Conservation (phyloP, 1,284 basidiomycete species). For the Ganoderma boninense region DNA sequence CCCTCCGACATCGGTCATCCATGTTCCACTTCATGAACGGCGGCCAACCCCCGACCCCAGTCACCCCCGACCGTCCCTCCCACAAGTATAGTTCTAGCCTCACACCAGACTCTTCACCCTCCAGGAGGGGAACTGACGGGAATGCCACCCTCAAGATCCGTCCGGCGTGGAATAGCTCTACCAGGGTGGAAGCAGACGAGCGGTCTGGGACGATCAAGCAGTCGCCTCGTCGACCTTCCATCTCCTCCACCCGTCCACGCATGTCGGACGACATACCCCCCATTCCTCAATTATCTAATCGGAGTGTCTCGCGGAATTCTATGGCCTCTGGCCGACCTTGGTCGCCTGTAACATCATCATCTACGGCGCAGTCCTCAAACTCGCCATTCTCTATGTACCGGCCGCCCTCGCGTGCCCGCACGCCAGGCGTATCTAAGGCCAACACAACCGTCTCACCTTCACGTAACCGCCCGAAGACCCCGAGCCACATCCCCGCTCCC, state of each 20-base stretch:
- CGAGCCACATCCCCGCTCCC: slow-evolving; percentile 77
- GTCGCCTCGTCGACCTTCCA: slow-evolving; percentile 47
- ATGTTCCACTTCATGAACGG: slow-evolving; percentile 58
- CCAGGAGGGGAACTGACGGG: slow-evolving; percentile 40
- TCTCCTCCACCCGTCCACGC: slow-evolving; percentile 42
- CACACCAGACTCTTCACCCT: slow-evolving; percentile 72
- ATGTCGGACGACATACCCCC: slow-evolving; percentile 52
- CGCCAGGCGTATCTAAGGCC: slow-evolving; percentile 39
- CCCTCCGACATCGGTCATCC: slow-evolving; percentile 65
- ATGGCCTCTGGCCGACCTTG: slow-evolving; percentile 82
- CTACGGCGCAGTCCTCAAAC: slow-evolving; percentile 70
- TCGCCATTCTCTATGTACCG: slow-evolving; percentile 41
- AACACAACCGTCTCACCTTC: slow-evolving; percentile 36
- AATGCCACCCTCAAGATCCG: slow-evolving; percentile 53
- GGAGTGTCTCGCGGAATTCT: slow-evolving; percentile 76
- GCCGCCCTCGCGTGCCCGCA: slow-evolving; percentile 46
- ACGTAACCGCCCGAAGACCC: slow-evolving; percentile 76
- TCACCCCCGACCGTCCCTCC: slow-evolving; percentile 62
- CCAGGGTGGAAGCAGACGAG: slow-evolving; percentile 67
- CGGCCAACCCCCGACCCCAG: slow-evolving; percentile 51
- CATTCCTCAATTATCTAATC: slow-evolving; percentile 56
- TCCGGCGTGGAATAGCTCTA: slow-evolving; percentile 80
- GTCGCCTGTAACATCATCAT: slow-evolving; percentile 78
- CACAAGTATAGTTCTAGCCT: slow-evolving; percentile 78
- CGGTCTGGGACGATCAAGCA: slow-evolving; percentile 56